Evolutionary conservation across 2,329 filamentous ascomycete genomes (phyloP).

Genomic region (Ophiostoma australiae): DNA sequence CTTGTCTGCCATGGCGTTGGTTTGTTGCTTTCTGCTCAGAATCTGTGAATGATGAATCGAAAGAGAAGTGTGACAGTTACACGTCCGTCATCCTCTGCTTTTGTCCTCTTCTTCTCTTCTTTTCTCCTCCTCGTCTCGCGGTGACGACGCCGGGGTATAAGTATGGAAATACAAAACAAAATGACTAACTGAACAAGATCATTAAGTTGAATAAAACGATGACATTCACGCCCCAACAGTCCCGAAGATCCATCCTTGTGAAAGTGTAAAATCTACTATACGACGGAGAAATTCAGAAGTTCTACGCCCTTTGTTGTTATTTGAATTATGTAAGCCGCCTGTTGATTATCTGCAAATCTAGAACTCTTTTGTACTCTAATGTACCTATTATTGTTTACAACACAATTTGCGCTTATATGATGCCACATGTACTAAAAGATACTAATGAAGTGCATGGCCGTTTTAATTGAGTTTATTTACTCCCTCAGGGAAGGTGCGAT

Average conservation of each 20-base stretch:
- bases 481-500: neutral
- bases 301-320: neutral
- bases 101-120: no score
- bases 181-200: neutral
- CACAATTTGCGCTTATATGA: neutral
- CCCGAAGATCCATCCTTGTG: neutral
- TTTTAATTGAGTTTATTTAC: neutral
- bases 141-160: neutral
- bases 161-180: neutral
- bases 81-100: neutral
- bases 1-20: neutral
- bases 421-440: neutral
- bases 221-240: neutral
- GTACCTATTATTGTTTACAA: neutral
- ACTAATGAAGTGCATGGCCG: neutral
- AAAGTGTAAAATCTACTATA: neutral
- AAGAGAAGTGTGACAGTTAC: neutral
- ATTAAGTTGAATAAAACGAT: neutral
- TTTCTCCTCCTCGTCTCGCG: neutral
- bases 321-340: neutral
- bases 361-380: neutral
- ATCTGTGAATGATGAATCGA: no score
- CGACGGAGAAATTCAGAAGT: neutral
- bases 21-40: neutral
- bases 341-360: neutral